Evolutionary conservation across 345 rosid species (phyloP).

Genomic region (Aegle marmelos): DNA sequence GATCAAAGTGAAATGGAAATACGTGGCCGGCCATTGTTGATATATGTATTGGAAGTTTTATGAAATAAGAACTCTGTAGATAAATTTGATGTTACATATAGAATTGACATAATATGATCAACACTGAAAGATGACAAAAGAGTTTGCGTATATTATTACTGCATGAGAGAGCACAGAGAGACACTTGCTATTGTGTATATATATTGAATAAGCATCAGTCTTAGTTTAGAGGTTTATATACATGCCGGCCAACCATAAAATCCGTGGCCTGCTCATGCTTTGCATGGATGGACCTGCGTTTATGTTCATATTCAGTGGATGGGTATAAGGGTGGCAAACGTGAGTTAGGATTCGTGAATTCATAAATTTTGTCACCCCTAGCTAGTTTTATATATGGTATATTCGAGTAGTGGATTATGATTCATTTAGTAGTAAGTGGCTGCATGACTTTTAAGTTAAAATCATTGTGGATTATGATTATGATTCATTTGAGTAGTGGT

Average conservation of each 20-base stretch:
- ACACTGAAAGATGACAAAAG: constrained; percentile 3
- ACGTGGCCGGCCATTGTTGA: constrained; percentile 39
- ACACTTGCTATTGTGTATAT: background rate
- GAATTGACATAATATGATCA: background rate
- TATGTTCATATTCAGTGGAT: background rate
- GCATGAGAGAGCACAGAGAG: background rate
- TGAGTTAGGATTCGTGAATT: no score
- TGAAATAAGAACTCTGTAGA: background rate
- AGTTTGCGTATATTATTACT: background rate
- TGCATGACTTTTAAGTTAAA: no score
- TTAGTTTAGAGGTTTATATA: background rate
- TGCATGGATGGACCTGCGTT: background rate
- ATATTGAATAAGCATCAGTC: background rate
- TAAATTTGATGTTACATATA: background rate
- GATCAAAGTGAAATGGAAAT: background rate
- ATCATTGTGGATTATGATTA: no score
- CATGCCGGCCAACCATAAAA: constrained; percentile 17
- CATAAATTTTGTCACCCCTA: no score
- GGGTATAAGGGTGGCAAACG: no score
- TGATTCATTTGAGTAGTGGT: background rate
- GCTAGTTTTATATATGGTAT: background rate
- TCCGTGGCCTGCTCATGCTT: constrained; percentile 21
- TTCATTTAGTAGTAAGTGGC: no score
- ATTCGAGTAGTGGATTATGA: background rate
- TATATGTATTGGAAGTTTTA: background rate